A percentile compares a stretch with the other conserved stretches of the same genome.
phyloP scores from a whole-genome alignment of 257 asterid species.

The Petunia axillaris region DNA sequence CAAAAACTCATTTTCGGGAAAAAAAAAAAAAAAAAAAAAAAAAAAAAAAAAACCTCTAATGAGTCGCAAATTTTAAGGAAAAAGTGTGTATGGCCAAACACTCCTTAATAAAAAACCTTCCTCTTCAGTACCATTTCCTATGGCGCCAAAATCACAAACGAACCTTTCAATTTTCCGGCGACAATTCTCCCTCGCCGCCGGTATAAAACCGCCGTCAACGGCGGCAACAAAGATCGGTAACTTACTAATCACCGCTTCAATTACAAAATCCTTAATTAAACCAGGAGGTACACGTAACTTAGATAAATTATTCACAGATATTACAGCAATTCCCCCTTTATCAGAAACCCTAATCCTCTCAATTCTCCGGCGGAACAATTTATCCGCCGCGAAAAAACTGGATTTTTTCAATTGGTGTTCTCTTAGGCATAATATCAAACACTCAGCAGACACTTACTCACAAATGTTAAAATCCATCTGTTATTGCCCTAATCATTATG shows the following conservation, averaged over 20 bases:
- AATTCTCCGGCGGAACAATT: constrained; percentile 61
- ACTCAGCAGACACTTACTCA: constrained; percentile 60
- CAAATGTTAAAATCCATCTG: constrained; percentile 66
- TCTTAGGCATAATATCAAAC: constrained; percentile 61
- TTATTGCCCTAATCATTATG: constrained; percentile 41
- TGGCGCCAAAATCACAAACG: neutral
- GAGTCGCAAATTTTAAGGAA: too few relatives aligned
- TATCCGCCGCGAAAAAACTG: constrained; percentile 57
- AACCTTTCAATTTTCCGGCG: neutral
- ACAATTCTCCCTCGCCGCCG: neutral
- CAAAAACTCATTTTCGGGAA: too few relatives aligned
- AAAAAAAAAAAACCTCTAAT: too few relatives aligned
- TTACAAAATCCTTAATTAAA: constrained; percentile 64
- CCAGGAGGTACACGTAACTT: constrained; percentile 69
- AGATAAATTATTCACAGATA: constrained; percentile 39
- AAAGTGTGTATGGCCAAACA: too few relatives aligned
- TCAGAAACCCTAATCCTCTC: constrained; percentile 68
- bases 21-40: too few relatives aligned
- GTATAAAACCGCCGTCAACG: neutral
- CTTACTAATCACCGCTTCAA: constrained; percentile 65
- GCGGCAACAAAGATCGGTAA: constrained; percentile 51
- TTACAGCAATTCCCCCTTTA: constrained; percentile 39
- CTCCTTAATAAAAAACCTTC: neutral
- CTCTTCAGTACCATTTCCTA: neutral
- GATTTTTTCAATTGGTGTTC: constrained; percentile 83